These are phyloP conservation scores for Collariella sp. DNA, from an alignment of 495 filamentous ascomycete species.

Conservation along the genomic window DNA sequence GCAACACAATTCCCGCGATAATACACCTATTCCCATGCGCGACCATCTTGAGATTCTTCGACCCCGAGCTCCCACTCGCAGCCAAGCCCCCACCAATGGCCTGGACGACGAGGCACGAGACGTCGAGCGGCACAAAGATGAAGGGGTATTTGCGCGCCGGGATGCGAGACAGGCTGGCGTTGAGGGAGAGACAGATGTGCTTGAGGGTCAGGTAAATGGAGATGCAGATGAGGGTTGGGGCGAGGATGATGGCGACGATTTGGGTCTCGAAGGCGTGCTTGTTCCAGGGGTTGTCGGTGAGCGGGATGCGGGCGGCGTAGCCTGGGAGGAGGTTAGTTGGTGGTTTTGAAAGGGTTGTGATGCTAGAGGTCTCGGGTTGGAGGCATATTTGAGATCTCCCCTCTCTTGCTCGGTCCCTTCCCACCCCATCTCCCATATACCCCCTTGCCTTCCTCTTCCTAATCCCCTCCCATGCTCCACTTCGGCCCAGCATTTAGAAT, in stretches of 20 bases:
- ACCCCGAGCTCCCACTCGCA: conserved; percentile 39
- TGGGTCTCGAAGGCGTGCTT: conserved; percentile 53
- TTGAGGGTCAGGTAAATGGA: conserved; percentile 62
- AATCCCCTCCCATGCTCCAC: background rate
- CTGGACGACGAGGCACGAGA: conserved; percentile 55
- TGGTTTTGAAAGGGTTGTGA: background rate
- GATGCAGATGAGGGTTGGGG: conserved; percentile 56
- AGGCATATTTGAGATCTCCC: no score
- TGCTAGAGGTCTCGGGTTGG: no score
- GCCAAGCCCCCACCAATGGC: conserved; percentile 57
- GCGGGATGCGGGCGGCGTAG: conserved; percentile 52
- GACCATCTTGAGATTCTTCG: conserved; percentile 30
- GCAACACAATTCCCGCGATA: conserved; percentile 62
- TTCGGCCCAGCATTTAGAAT: background rate
- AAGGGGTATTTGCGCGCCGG: conserved; percentile 53
- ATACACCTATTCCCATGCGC: conserved; percentile 53
- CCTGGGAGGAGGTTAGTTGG: conserved; percentile 27
- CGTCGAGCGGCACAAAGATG: conserved; percentile 56
- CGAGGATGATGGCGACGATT: conserved; percentile 58
- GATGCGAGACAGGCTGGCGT: conserved; percentile 45
- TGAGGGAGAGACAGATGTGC: conserved; percentile 50
- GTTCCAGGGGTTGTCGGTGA: conserved; percentile 55
- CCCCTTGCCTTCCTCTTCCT: background rate
- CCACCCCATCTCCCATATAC: background rate
- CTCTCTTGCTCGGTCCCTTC: no score